Percentiles rank a stretch among this genome's conserved stretches.
These are phyloP conservation scores for Coemansia sp. DNA, from an alignment of 371 early-diverging fungal genomes.

Conservation along the genomic window DNA sequence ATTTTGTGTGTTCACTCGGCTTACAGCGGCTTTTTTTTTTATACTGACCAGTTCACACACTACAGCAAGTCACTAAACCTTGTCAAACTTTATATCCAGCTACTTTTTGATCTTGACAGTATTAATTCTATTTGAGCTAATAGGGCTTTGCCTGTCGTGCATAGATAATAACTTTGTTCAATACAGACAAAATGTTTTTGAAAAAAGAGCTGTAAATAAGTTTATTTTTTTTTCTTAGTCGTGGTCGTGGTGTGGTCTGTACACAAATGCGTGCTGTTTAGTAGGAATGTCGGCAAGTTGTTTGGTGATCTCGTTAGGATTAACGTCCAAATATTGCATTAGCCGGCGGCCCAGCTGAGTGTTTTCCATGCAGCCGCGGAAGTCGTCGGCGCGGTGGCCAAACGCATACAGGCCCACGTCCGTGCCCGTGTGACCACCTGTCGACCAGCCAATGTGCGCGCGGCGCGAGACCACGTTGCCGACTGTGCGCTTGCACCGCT, in stretches of 20 bases:
- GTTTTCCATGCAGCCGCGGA: conserved; percentile 78
- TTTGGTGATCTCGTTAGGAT: conserved; percentile 63
- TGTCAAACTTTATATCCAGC: no score
- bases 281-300: not conserved
- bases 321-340: conserved; percentile 60
- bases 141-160: no score
- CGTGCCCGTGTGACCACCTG: conserved; percentile 90
- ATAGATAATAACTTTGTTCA: no score
- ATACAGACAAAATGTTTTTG: no score
- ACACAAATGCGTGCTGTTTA: not conserved
- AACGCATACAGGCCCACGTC: conserved; percentile 92
- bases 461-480: conserved; percentile 71
- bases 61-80: no score
- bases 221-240: not conserved
- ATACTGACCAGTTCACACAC: no score
- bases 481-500: conserved; percentile 57
- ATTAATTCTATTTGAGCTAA: no score
- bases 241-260: conserved; percentile 3
- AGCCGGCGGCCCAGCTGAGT: conserved; percentile 84
- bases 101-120: no score
- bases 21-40: no score
- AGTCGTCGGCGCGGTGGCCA: conserved; percentile 54
- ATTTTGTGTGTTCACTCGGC: no score
- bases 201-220: no score
- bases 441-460: conserved; percentile 83